Conservation (phyloP, 768 basidiomycete species). For the Tulasnella calospora region DNA sequence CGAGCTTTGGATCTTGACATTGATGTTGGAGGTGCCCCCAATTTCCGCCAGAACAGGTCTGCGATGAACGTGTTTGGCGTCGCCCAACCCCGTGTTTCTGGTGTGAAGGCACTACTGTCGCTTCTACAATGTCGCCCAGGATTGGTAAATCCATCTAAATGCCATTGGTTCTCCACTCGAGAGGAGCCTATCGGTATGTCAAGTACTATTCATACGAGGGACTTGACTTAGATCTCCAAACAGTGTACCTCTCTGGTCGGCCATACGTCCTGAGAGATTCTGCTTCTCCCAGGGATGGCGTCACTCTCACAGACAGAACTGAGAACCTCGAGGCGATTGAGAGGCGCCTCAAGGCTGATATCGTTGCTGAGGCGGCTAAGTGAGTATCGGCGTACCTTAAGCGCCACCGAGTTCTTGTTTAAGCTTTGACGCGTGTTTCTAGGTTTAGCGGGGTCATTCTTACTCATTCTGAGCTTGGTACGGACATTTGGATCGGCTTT, state of each 20-base stretch:
- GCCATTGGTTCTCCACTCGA: constrained; percentile 94
- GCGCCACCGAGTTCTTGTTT: background rate
- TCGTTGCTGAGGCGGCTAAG: constrained; percentile 77
- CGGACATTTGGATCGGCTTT: constrained; percentile 29
- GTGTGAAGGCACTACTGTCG: constrained; percentile 83
- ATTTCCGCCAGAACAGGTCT: constrained; percentile 77
- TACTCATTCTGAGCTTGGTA: constrained; percentile 89
- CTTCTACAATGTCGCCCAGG: constrained; percentile 71
- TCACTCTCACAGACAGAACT: constrained; percentile 83
- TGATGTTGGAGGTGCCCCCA: constrained; percentile 90
- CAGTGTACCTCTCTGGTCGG: constrained; percentile 83
- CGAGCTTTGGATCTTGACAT: constrained; percentile 87
- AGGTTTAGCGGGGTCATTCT: constrained; percentile 87
- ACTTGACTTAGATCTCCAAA: constrained; percentile 20
- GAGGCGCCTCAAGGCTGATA: constrained; percentile 80
- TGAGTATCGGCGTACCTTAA: constrained; percentile 34
- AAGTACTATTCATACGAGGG: background rate
- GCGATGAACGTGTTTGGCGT: constrained; percentile 90
- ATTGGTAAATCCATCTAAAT: constrained; percentile 44
- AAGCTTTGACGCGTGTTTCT: background rate
- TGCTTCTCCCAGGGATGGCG: constrained; percentile 69
- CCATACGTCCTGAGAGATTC: constrained; percentile 91
- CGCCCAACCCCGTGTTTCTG: constrained; percentile 91
- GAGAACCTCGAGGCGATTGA: constrained; percentile 94
- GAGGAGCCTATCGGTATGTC: constrained; percentile 82